phyloP scores from a whole-genome alignment of 2,329 filamentous ascomycete species.

The Aspergillus sp. region DNA sequence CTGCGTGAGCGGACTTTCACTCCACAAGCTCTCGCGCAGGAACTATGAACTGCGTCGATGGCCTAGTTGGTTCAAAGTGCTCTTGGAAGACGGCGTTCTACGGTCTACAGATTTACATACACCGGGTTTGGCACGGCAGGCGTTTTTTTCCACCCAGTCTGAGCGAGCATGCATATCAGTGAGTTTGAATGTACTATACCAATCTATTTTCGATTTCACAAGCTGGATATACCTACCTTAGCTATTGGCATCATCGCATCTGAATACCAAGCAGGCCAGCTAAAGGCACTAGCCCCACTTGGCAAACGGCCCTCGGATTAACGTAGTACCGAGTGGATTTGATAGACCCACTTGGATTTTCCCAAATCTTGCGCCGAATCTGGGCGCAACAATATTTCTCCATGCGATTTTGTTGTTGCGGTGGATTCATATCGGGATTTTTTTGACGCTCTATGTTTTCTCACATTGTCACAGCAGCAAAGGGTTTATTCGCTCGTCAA shows the following conservation, averaged over 20 bases:
- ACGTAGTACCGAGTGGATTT: constrained; percentile 15
- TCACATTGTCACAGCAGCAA: constrained; percentile 40
- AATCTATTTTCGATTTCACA: background rate
- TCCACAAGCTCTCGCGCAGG: background rate
- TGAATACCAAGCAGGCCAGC: background rate
- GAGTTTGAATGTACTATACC: constrained; percentile 4
- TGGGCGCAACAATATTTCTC: constrained; percentile 19
- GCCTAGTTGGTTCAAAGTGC: background rate
- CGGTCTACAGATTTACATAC: constrained; percentile 1
- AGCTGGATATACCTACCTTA: background rate
- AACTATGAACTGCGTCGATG: background rate
- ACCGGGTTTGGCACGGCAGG: background rate
- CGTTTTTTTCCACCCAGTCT: background rate
- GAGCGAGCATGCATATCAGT: no score
- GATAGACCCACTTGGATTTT: constrained; percentile 8
- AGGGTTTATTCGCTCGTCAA: constrained; percentile 38
- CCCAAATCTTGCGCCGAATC: constrained; percentile 7
- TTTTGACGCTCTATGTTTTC: constrained; percentile 37
- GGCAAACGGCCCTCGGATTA: constrained; percentile 16
- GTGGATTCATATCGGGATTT: constrained; percentile 3
- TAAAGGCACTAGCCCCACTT: background rate
- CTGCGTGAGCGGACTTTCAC: constrained; percentile 3
- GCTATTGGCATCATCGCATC: background rate
- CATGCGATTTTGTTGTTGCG: background rate
- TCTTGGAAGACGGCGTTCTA: background rate